A percentile compares a stretch with the other conserved stretches of the same genome.
Evolutionary conservation across 2,329 filamentous ascomycete species (phyloP).

Genomic region (Diplocarpon mali): DNA sequence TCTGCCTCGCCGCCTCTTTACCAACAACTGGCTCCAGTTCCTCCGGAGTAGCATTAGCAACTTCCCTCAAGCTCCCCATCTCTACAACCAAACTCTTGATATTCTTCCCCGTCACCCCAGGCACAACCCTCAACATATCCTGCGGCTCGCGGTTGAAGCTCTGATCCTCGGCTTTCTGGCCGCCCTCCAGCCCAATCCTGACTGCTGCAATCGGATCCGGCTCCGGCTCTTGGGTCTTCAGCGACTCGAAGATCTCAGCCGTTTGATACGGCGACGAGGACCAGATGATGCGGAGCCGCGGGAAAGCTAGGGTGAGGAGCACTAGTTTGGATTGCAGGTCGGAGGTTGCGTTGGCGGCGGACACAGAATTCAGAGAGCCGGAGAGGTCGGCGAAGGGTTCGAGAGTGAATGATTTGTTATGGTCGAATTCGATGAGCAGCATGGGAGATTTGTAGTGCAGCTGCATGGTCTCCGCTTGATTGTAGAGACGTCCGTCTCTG

Average conservation of each 20-base stretch:
- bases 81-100: conserved; percentile 61
- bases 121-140: conserved; percentile 79
- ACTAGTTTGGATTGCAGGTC: conserved; percentile 90
- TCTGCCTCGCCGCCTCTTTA: conserved; percentile 62
- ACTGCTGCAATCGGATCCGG: conserved; percentile 85
- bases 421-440: conserved; percentile 94
- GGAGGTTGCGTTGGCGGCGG: conserved; percentile 47
- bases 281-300: conserved; percentile 85
- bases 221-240: conserved; percentile 83
- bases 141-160: conserved; percentile 76
- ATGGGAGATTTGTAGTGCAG: conserved; percentile 82
- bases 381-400: conserved; percentile 64
- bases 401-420: conserved; percentile 93
- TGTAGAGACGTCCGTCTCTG: conserved; percentile 82
- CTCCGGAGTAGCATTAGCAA: conserved; percentile 73
- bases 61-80: conserved; percentile 64
- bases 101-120: conserved; percentile 73
- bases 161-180: conserved; percentile 51
- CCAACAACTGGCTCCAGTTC: conserved; percentile 69
- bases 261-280: conserved; percentile 89
- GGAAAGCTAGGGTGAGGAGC: conserved; percentile 84
- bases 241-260: conserved; percentile 87
- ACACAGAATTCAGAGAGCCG: conserved; percentile 50
- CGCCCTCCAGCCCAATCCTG: conserved; percentile 62
- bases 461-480: conserved; percentile 88